Evolutionary conservation across 2,329 filamentous ascomycete genomes (phyloP), one percentile per base, ranked within the genome.

Genomic region (Lasiodiplodia sp.): DNA sequence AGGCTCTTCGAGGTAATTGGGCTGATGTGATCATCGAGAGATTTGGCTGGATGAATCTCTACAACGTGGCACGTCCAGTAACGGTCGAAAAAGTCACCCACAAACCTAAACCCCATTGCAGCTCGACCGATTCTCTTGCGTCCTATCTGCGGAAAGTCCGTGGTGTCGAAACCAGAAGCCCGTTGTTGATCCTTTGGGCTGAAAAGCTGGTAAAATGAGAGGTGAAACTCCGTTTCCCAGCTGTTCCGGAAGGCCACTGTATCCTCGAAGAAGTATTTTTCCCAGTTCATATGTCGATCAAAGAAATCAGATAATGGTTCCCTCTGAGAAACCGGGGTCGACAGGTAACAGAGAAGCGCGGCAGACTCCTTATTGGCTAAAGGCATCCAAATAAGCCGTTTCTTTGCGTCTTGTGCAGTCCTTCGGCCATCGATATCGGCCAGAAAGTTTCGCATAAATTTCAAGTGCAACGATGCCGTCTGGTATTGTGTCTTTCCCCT

Each of bases 41-140:
- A 4, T 31, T 66, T 40, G 21, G 34, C 11, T 37, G 68, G 66
- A 7, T 67, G 21, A 40, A 70, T 53, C 56, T 78, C 69, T 16
- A 76, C 64, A n/a, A 75, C 64, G 56, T 75, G 71, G 47, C 76
- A 77, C 1, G 77, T 79, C 77, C 77, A 79, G 44, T 74, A 78
- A 0, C 76, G 73, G 52, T 79, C 77, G 28, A 76, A 78, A 47
- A 77, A 76, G 67, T 79, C 76, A 4, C 77, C 76, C 8, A 69
- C 49, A 38, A 79, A 76, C 7, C 74, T 72, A 44, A 79, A 79
- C 0, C 76, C 69, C 28, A 72, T 71, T 0, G 72, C 69, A 0
- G 70, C 71, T 52, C 71, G 69, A 6, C 68, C 47, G 21, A 77
- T 21, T n/a, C 34, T 21, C 10, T 56, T n/a, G 1, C 38, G 37